Evolutionary conservation across 768 basidiomycete genomes (phyloP), one percentile per base, ranked within the genome.

Genomic region (Boletus barrowsii): DNA sequence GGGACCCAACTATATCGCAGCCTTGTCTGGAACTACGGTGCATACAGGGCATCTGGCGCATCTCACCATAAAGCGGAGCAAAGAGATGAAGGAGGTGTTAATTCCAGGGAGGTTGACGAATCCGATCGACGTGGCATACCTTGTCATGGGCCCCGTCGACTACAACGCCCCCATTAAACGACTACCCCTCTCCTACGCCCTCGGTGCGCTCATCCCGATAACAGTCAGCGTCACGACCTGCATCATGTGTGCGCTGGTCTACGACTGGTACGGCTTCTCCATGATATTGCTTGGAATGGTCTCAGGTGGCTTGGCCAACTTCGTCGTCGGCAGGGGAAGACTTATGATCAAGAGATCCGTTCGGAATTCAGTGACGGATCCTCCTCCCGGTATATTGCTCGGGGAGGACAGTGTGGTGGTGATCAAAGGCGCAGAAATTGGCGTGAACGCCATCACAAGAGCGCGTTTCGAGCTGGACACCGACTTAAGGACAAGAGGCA

Each of bases 251-350:
- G 70, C 43, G 9, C 22, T 68, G 9, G 55, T 51, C 32, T 47
- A 45, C 5, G 73, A 73, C 47, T 72, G 72, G 68, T 70, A 48
- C 46, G 66, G 60, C 43, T 70, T 66, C 42, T 60, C 68, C 17
- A 65, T 67, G 62, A 69, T 72, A 26, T 51, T 68, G 6, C 56
- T 69, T 2, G 70, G 72, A 1, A 65, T 72, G 39, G 14, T 70
- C 35, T 55, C 64, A 10, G 64, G 60, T 47, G 70, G 70, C 5
- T 15, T 68, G n/a, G 52, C 69, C 18, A 68, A 63, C 33, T 58
- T 62, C 5, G 54, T 62, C 14, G 53, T 65, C 2, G 70, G 70
- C 8, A 60, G 62, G 1, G 71, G 63, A 37, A 55, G 51, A 17
- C 47, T 72, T 24, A 35, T 42, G 1, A 57, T 73, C 41, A 47